Base-by-base conservation (phyloP, 306 rosid genomes). In the Mucuna pruriens region DNA sequence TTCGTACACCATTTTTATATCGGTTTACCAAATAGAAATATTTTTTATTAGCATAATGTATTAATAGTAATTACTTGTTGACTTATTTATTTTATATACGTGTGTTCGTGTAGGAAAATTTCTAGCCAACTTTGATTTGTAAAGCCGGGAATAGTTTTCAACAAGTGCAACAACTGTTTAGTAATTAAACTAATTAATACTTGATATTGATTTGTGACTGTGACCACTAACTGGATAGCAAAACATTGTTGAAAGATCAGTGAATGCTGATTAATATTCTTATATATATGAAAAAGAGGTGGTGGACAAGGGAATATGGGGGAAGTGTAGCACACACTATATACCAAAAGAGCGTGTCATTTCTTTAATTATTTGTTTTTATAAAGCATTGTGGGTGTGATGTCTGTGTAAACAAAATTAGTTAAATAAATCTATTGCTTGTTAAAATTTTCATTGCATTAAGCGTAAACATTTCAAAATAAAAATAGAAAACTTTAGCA, bases 191-290 rank as follows among this genome's bases (percentile, higher is more conserved):
- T 75, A 39, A 38, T 66, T 39, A 40, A 40, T 54, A 17, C 17
- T 12, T 57, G 45, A 69, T 69, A 71, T 38, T 71, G 78, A 60
- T 71, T 51, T 38, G 75, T 58, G 78, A 58, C 72, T 58, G 40
- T 39, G 86, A 49, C 71, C 76, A 71, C 66, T 54, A 2, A 11
- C 29, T 63, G 16, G 46, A 31, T 49, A 39, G 22, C 46, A 67
- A 67, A 58, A 57, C 48, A 57, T 51, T 12, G 2, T 44, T 3
- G 20, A 81, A 64, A 26, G 25, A 73, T 73, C 11, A 31, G 58
- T 17, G 74, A 29, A 54, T 22, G 40, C 16, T 58, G 36, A 25
- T n/a, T 39, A 52, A 23, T 62, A 31, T 62, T 61, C 60, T 42
- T 9, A 42, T 68, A 39, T 33, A 4, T 15, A 15, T 12, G 46